Percentiles rank a stretch among this genome's conserved stretches.
Conservation (phyloP, 345 rosid genomes). For the Cardamine chenopodiifolia region DNA sequence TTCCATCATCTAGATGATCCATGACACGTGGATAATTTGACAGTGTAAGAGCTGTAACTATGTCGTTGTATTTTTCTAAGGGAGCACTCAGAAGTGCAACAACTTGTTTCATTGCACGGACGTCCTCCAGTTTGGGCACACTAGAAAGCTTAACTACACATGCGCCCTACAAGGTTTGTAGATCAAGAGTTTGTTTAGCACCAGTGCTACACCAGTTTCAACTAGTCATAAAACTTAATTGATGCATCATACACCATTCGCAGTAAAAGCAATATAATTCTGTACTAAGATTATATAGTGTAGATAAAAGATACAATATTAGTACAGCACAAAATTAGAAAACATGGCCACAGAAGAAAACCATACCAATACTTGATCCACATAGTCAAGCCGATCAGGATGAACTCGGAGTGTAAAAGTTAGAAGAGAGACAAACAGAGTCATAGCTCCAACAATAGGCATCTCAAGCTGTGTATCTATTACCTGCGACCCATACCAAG, state of each 20-base stretch:
- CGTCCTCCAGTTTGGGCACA: conserved; percentile 71
- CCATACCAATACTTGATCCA: conserved; percentile 91
- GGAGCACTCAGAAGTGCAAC: conserved; percentile 96
- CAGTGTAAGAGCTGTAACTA: conserved; percentile 76
- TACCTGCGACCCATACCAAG: conserved; percentile 55
- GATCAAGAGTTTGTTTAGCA: conserved; percentile 21
- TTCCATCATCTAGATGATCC: conserved; percentile 83
- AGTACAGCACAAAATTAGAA: neutral
- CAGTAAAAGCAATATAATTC: neutral
- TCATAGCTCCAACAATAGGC: conserved; percentile 83
- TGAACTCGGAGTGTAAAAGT: conserved; percentile 89
- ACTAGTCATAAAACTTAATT: conserved; percentile 14
- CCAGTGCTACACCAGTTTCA: conserved; percentile 2
- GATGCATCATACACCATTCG: conserved; percentile 6
- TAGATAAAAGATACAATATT: conserved; percentile 3
- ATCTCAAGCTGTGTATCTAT: conserved; percentile 83
- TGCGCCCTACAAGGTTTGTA: conserved; percentile 57
- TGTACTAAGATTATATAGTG: neutral
- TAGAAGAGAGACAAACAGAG: conserved; percentile 82
- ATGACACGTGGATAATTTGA: conserved; percentile 88
- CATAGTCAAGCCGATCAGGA: conserved; percentile 90
- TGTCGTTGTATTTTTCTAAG: conserved; percentile 80
- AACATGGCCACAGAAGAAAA: conserved; percentile 26
- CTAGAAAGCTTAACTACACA: conserved; percentile 73
- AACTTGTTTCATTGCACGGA: conserved; percentile 81